Percentiles rank a stretch among this genome's conserved stretches.
Evolutionary conservation across 768 basidiomycete genomes (phyloP).

Genomic region (Psilocybe azurescens): DNA sequence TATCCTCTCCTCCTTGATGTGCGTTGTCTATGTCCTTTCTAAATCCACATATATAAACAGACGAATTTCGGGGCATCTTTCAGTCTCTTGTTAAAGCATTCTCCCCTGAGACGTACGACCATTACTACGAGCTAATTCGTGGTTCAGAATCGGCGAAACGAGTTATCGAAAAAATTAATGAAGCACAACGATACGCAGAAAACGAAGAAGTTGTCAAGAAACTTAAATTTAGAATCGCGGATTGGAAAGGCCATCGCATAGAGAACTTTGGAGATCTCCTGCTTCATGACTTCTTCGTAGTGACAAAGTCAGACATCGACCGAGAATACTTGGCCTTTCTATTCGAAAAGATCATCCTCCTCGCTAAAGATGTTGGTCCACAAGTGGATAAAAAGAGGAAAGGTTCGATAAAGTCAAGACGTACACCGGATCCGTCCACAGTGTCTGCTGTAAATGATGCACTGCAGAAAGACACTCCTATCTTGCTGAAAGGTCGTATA

Average conservation of each 20-base stretch:
- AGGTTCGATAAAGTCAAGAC: background rate
- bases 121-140: background rate
- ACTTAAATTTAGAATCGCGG: background rate
- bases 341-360: background rate
- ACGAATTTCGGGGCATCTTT: background rate
- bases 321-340: background rate
- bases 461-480: background rate
- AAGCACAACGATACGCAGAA: background rate
- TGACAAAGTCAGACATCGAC: background rate
- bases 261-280: background rate
- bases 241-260: background rate
- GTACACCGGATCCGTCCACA: too few relatives aligned
- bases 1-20: slow-evolving; percentile 1
- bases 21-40: background rate
- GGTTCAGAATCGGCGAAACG: background rate
- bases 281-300: background rate
- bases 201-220: background rate
- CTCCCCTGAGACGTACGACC: background rate
- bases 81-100: slow-evolving; percentile 1
- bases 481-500: background rate
- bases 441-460: background rate
- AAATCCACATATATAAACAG: background rate
- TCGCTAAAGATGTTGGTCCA: background rate
- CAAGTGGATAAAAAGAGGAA: background rate
- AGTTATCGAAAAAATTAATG: background rate